Evolutionary conservation across 2,329 filamentous ascomycete species (phyloP), one percentile per base, ranked within the genome.

Genomic region (Botrytis hyacinthi): DNA sequence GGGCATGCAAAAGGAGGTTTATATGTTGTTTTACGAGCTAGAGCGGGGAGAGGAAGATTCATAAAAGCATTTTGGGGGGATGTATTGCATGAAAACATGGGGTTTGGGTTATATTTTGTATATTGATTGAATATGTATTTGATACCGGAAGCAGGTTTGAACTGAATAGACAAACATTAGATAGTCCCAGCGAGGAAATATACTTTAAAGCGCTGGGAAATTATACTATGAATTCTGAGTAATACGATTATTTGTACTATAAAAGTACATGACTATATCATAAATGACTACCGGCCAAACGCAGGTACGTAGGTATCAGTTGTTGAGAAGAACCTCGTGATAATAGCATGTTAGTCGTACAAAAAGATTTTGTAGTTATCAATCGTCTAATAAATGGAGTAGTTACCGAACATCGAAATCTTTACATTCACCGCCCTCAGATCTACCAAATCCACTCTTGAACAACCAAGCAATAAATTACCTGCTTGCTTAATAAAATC

Each of bases 1-100:
- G 73, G 90, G 90, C 12, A 97, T 98, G 94, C 94, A 98, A 83
- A 92, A 91, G 79, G 96, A 99, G 83, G 95, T 98, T 0, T 99
- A 99, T 82, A 84, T 99, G 81, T 83, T 99, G 70, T 99, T 99
- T 82, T 99, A 99, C 83, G 95, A 98, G 85, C 84, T 97, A 78
- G 92, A 81, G 32, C 78, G 75, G 61, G 76, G 76, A 51, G 76
- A 76, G 1, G 78, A 76, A 46, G 70, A 74, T 59, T n/a, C 46
- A 73, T 74, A 73, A 46, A 62, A 60, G 37, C 51, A 69, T 46
- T 46, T 18, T 69, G 4, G 40, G 40, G n/a, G 16, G 12, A 7
- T 46, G 9, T 12, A 22, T 48, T 72, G 42, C 29, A 68, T 59
- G 18, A 20, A 32, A 16, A 26, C 10, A 42, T 44, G n/a, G 66